phyloP scores from a whole-genome alignment of 2,329 filamentous ascomycete species.

The Ceratocystis diversiconidia region DNA sequence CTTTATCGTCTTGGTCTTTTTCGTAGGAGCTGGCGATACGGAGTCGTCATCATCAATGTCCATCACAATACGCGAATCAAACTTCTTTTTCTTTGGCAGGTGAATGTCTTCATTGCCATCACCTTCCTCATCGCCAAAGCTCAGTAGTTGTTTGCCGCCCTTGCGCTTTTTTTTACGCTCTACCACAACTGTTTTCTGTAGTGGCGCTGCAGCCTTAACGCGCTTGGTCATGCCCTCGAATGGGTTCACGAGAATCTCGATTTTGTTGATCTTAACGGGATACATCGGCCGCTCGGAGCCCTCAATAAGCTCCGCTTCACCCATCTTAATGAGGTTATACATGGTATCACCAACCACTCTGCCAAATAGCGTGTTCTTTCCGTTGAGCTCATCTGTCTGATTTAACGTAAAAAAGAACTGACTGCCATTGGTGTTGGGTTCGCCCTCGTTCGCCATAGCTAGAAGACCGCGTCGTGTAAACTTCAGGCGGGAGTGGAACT shows the following conservation, averaged over 20 bases:
- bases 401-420: slow-evolving; percentile 95
- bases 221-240: slow-evolving; percentile 69
- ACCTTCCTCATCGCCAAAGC: slow-evolving; percentile 60
- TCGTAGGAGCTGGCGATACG: slow-evolving; percentile 13
- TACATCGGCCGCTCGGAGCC: slow-evolving; percentile 74
- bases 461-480: slow-evolving; percentile 82
- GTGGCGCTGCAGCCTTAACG: slow-evolving; percentile 32
- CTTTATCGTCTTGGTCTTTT: slow-evolving; percentile 8
- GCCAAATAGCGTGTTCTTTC: slow-evolving; percentile 88
- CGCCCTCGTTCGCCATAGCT: slow-evolving; percentile 88
- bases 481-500: slow-evolving; percentile 82
- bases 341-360: slow-evolving; percentile 86
- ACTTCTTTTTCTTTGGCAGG: slow-evolving; percentile 61
- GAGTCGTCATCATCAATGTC: slow-evolving; percentile 29
- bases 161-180: slow-evolving; percentile 55
- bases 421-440: slow-evolving; percentile 68
- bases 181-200: slow-evolving; percentile 28
- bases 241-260: slow-evolving; percentile 68
- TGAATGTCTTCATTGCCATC: slow-evolving; percentile 40
- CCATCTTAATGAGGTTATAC: slow-evolving; percentile 90
- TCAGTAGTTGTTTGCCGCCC: slow-evolving; percentile 59
- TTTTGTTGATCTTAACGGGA: slow-evolving; percentile 58
- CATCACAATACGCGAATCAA: slow-evolving; percentile 60
- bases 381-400: slow-evolving; percentile 69
- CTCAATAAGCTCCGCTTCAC: slow-evolving; percentile 67